Evolutionary conservation across 1,284 basidiomycete species (phyloP).

Genomic region (Mycena citricolor): DNA sequence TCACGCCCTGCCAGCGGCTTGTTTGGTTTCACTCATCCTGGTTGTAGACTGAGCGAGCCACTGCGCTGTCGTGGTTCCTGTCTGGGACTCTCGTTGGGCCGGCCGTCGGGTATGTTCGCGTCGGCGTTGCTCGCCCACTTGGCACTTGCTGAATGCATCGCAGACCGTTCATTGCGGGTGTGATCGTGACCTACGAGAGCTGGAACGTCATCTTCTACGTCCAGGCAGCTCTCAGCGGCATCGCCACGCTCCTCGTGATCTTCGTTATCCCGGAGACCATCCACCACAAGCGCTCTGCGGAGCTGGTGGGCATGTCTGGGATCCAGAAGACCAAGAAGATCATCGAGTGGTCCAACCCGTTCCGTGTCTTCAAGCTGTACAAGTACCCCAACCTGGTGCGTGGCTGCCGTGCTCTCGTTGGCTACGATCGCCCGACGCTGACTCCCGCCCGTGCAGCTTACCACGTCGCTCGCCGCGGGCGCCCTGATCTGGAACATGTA

Average conservation of each 20-base stretch:
- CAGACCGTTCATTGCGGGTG: slow-evolving; percentile 21
- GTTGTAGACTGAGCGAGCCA: slow-evolving; percentile 16
- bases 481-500: slow-evolving; percentile 23
- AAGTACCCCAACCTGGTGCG: slow-evolving; percentile 20
- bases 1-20: no score
- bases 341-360: slow-evolving; percentile 18
- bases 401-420: not conserved
- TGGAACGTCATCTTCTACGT: slow-evolving; percentile 23
- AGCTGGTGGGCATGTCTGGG: slow-evolving; percentile 14
- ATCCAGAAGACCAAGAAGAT: slow-evolving; percentile 2
- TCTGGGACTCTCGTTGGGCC: slow-evolving; percentile 22
- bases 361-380: slow-evolving; percentile 18
- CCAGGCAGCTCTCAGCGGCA: slow-evolving; percentile 18
- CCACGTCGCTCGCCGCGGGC: slow-evolving; percentile 5
- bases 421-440: slow-evolving; percentile 5
- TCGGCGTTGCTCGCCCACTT: no score
- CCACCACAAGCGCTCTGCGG: slow-evolving; percentile 16
- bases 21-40: no score
- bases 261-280: slow-evolving; percentile 22
- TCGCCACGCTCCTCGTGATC: slow-evolving; percentile 19
- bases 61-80: slow-evolving; percentile 21
- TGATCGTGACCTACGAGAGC: slow-evolving; percentile 19
- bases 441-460: not conserved
- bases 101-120: slow-evolving; percentile 18
- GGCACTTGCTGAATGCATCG: no score